Evolutionary conservation across 2,329 filamentous ascomycete species (phyloP), one percentile per base, ranked within the genome.

Genomic region (Penicillium sumatraense): DNA sequence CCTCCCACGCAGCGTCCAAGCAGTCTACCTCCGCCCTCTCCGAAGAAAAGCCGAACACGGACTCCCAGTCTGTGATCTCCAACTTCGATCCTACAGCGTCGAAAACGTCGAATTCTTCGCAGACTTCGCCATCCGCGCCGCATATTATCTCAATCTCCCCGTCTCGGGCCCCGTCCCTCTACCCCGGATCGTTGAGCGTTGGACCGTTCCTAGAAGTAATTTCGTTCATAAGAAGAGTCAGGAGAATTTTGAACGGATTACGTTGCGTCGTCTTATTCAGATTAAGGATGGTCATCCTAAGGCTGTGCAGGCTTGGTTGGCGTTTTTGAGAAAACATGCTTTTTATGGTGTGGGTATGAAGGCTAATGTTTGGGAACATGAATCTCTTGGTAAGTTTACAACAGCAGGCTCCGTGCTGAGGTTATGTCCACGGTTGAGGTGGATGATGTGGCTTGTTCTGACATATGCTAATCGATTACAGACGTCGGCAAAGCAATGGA

Each of bases 271-370:
- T 13, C 75, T 97, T 67, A 92, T 99, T 49, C 92, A 96, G 76
- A 95, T 99, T 69, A 89, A 91, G 62, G 95, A 98, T 69, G 95
- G 92, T 0, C 83, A 97, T 68, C 87, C 92, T 0, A 91, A 97
- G 72, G 88, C 87, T 1, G 92, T 99, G 31, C 89, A 96, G 75
- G 75, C 93, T 24, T 99, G 95, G 95, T 79, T 99, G 55, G 92
- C 91, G 0, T 98, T 96, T 71, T 74, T 99, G 70, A 86, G 90
- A 69, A 96, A 96, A 77, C 89, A 97, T 71, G 90, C 92, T 38
- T 96, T 95, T 72, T 90, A 96, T 64, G 95, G 95, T n/a, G 88
- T 98, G 36, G 95, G 95, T 67, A 96, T 99, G 92, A 99, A 99
- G 83, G 95, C 95, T 50, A 97, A 99, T 72, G 84, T 98, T 47